Base-by-base conservation (phyloP, 148 eudicot genomes). In the Euryodendron excelsum region DNA sequence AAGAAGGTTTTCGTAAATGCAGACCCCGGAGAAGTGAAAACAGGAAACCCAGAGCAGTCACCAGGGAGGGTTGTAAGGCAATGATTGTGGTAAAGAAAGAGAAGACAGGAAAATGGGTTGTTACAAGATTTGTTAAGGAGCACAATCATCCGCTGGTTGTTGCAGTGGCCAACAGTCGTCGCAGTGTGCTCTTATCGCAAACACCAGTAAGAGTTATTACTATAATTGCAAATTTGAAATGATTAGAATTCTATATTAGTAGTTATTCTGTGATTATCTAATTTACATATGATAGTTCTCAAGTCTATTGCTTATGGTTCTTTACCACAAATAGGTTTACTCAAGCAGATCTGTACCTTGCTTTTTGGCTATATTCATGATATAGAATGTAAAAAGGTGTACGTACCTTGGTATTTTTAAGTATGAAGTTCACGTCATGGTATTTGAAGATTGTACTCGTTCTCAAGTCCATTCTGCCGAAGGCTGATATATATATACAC, bases 51-150 rank as follows among this genome's bases (percentile, higher is more conserved):
- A 80, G 87, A 65, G 84, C 78, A 4, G 56, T 77, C 73, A 86
- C 89, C 48, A 82, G 89, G 39, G 87, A 78, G 75, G 87, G 84
- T 23, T 87, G 89, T 60, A 84, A 80, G 71, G 87, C 90, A 37
- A 80, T 80, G 84, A 72, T 87, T 61, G 83, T 83, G 14, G 82
- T 80, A 33, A 85, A 78, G 77, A 81, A 79, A 76, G 84, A 85
- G 41, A 81, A 83, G 78, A 66, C 83, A 3, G 86, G 86, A 67
- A 86, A 83, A 67, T 86, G 86, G 86, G 45, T 81, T 62, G 84
- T 84, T 39, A 77, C 85, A 9, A 80, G 70, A 61, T 83, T 84
- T 14, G 63, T 76, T 44, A 79, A 77, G 81, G 89, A 86, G 67
- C 89, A 86, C 69, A 81, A 73, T 55, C 89, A 86, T 83, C 81